These are phyloP conservation scores for Sequoiadendron giganteum DNA, from an alignment of 75 land plant genomes.

Conservation along the genomic window DNA sequence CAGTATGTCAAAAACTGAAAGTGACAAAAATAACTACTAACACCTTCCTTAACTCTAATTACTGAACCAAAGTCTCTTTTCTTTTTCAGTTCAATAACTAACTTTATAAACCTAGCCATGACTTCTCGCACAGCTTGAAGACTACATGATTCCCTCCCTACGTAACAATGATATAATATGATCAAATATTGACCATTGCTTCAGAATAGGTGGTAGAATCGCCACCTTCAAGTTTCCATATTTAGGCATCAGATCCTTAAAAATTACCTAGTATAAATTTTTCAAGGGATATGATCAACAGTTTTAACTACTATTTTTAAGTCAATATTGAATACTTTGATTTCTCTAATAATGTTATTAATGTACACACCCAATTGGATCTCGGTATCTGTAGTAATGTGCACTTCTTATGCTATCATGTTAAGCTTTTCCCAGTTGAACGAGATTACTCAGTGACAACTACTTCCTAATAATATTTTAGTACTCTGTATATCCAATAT, in stretches of 20 bases:
- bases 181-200: background rate
- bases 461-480: background rate
- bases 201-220: no score
- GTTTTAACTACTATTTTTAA: background rate
- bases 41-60: no score
- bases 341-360: background rate
- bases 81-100: no score
- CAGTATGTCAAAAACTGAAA: no score
- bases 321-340: background rate
- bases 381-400: background rate
- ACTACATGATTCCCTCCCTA: no score
- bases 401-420: background rate
- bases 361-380: background rate
- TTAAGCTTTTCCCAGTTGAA: background rate
- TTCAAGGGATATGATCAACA: background rate
- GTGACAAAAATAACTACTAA: no score
- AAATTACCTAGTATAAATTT: no score
- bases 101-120: no score
- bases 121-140: no score
- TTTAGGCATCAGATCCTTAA: background rate
- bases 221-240: background rate
- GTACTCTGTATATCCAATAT: background rate
- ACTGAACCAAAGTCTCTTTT: no score
- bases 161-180: no score
- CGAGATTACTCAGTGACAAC: background rate